Base-by-base conservation (phyloP, 139 green algal species). In the Chlamydomonas sphaeroides region DNA sequence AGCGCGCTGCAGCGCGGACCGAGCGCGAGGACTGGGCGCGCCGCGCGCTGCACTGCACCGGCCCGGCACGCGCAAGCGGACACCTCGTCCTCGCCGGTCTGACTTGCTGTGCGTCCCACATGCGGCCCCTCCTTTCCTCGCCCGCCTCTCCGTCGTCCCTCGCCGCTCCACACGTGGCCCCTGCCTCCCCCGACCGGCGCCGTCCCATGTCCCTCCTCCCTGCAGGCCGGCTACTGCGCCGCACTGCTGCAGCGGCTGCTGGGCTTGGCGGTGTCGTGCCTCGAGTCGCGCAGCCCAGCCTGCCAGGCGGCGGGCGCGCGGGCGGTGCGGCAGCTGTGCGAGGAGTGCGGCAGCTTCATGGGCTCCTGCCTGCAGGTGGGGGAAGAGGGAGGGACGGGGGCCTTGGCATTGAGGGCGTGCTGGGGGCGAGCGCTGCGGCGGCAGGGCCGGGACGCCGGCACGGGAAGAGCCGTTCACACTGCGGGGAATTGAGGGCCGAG, bases 241-340 rank as follows among this genome's bases (percentile, higher is more conserved):
- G 45, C 76, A 45, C 62, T 83, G 48, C 76, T 83, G 42, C 76
- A 83, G 76, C 45, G 45, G 32, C 76, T 83, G 20, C 45, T 83
- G 45, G 76, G 28, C 8, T 48, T 83, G 62, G 76, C 63, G 35
- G 76, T 83, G 26, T 15, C 32, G 15, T 32, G 39, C 62, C 45
- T 83, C 32, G 76, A 73, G 23, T 5, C 66, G 23, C 45, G 30
- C n/a, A 8, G n/a, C 17, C 33, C 42, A 1, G 33, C 48, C 62
- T 83, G 62, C 76, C 62, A 65, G 76, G 42, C 76, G 11, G 62
- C 76, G 25, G 84, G 83, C 4, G 90, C 90, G 4, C 62, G 85
- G 3, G 94, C 92, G 35, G 69, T 96, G 42, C 85, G 87, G 17
- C 71, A 91, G 39, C 51, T 97, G 18, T 96, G 91, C 61, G 85